Conservation (phyloP, 108 stramenopile species). For the Tribonema minus region DNA sequence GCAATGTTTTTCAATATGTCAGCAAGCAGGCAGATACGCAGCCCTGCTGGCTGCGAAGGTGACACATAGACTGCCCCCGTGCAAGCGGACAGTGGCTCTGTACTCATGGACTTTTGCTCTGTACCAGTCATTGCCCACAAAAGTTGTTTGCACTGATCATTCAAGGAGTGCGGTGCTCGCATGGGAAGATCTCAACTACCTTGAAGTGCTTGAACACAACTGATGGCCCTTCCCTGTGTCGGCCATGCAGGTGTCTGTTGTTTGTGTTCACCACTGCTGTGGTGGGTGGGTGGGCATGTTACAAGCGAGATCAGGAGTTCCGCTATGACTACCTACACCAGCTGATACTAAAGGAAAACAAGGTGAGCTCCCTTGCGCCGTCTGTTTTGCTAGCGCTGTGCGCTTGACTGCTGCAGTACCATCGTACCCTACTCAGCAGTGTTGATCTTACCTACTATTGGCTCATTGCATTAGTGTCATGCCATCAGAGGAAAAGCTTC, state of each 20-base stretch:
- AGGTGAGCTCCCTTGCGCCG: not conserved
- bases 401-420: not conserved
- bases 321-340: constrained; percentile 26
- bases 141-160: not conserved
- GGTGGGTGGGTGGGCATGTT: constrained; percentile 21
- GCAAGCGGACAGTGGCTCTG: not conserved
- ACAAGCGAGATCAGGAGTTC: constrained; percentile 22
- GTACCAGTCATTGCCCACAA: not conserved
- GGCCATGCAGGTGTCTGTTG: not conserved
- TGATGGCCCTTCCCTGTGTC: not conserved
- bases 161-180: no score
- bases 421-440: not conserved
- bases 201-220: not conserved
- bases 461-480: not conserved
- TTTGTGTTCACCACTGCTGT: constrained; percentile 24
- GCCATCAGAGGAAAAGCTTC: not conserved
- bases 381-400: not conserved
- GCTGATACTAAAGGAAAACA: constrained; percentile 33
- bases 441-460: not conserved
- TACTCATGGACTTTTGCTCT: not conserved
- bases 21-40: no score
- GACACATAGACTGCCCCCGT: no score
- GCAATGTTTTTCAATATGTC: no score
- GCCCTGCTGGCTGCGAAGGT: no score
- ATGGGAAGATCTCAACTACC: not conserved